Percentiles rank a stretch among this genome's conserved stretches.
These are phyloP conservation scores for Ustilago loliicola DNA, from an alignment of 1,284 basidiomycete species.

Conservation along the genomic window DNA sequence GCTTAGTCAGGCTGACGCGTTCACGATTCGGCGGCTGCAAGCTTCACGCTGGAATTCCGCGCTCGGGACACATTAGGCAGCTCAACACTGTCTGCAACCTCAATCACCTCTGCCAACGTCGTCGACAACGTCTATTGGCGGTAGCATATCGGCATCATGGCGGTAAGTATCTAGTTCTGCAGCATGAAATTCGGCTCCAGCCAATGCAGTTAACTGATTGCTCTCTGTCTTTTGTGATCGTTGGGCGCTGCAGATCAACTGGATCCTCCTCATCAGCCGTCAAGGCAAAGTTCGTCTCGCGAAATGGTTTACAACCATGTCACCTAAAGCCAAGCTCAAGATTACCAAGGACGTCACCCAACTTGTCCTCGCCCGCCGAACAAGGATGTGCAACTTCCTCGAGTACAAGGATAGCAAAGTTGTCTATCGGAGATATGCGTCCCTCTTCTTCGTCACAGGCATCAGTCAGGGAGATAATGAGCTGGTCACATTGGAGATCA, in stretches of 20 bases:
- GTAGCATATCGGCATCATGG: conserved; percentile 7
- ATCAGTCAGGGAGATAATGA: conserved; percentile 90
- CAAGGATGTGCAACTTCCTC: conserved; percentile 98
- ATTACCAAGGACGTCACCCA: conserved; percentile 99
- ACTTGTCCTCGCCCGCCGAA: conserved; percentile 92
- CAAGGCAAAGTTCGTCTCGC: conserved; percentile 98
- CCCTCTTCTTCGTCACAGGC: conserved; percentile 96
- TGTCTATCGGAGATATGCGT: conserved; percentile 96
- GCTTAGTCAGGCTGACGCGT: conserved; percentile 35
- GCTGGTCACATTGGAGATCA: conserved; percentile 92
- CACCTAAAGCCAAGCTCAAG: conserved; percentile 93
- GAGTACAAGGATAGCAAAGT: conserved; percentile 89
- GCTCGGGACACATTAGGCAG: conserved; percentile 28
- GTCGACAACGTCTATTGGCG: not conserved
- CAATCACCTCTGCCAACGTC: conserved; percentile 4
- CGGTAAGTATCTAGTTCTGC: conserved; percentile 9
- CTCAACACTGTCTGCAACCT: conserved; percentile 1
- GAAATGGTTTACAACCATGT: conserved; percentile 98
- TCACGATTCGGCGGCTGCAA: not conserved
- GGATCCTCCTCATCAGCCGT: conserved; percentile 90
- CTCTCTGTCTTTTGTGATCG: not conserved
- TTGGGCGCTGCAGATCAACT: conserved; percentile 71
- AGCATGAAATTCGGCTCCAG: no score
- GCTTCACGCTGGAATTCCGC: not conserved
- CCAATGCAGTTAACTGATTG: not conserved